Base-by-base conservation (phyloP, 139 green algal genomes). In the Micractinium conductrix region DNA sequence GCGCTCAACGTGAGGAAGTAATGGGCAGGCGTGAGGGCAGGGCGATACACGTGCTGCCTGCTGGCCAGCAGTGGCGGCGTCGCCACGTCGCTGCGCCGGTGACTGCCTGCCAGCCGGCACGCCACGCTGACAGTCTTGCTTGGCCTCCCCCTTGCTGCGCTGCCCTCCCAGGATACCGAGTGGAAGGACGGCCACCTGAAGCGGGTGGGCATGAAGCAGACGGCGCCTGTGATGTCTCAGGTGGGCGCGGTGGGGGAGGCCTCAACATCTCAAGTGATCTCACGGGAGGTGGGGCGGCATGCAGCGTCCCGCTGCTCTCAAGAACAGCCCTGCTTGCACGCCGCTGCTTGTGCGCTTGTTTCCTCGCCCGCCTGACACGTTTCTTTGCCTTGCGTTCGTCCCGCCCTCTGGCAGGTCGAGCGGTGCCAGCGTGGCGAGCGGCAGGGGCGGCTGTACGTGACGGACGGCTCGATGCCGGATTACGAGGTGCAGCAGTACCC, bases 401-500 rank as follows among this genome's bases (percentile, higher is more conserved):
- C n/a, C n/a, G n/a, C n/a, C n/a, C n/a, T n/a, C n/a, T n/a, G n/a
- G 9, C 76, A 76, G 81, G 38, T 86, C 24, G 81, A 73, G 40
- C 22, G 12, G 55, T 80, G 65, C 43, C 42, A 17, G 19, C 7
- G 37, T 40, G 81, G 81, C 14, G 38, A 43, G 65, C 85, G 85
- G 10, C 22, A 35, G 38, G 62, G 63, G 3, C 55, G 69, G 30
- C 80, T 91, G n/a, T 91, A 91, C 71, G n/a, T 91, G 12, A 88
- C 72, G 16, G 87, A 91, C 55, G 82, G 85, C 30, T 76, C 74
- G 24, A 73, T 88, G 85, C 85, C 85, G 22, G 53, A 89, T 60
- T 87, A 88, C 37, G 30, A 74, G n/a, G 68, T 3, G 55, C 81
- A 84, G 70, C 30, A 40, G 14, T 58, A 76, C 55, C 43, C 74